Percentiles rank a stretch among this genome's conserved stretches.
Evolutionary conservation across 441 rosid species (phyloP).

Genomic region (Mallotus japonicus): DNA sequence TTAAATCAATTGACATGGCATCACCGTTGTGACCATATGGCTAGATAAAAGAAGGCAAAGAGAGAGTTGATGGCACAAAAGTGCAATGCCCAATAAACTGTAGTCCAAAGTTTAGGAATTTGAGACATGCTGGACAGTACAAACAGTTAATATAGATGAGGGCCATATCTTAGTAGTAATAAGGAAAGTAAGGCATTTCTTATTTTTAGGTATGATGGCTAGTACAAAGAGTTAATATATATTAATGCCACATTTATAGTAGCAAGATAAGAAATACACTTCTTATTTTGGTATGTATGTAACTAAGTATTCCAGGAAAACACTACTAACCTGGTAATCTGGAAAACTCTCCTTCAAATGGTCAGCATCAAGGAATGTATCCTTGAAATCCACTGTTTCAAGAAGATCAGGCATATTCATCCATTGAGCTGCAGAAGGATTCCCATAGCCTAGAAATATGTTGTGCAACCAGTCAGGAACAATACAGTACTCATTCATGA

Average conservation of each 20-base stretch:
- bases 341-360: constrained; percentile 80
- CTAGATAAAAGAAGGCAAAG: too few relatives aligned
- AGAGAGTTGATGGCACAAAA: too few relatives aligned
- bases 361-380: constrained; percentile 77
- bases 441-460: constrained; percentile 92
- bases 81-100: too few relatives aligned
- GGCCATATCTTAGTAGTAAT: too few relatives aligned
- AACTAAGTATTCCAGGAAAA: neutral
- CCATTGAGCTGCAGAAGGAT: constrained; percentile 99
- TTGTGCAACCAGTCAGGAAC: constrained; percentile 99
- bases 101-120: too few relatives aligned
- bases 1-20: too few relatives aligned
- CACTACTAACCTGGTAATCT: constrained; percentile 62
- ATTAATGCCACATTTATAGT: neutral
- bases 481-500: constrained; percentile 98
- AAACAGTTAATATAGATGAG: too few relatives aligned
- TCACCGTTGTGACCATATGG: too few relatives aligned
- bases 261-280: neutral
- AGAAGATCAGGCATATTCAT: constrained; percentile 95
- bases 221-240: neutral
- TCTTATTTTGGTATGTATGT: neutral
- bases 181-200: too few relatives aligned
- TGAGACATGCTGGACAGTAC: too few relatives aligned
- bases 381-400: constrained; percentile 89
- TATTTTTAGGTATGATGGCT: too few relatives aligned